Evolutionary conservation across 2,329 filamentous ascomycete genomes (phyloP), one percentile per base, ranked within the genome.

Genomic region (Proliferodiscus dingleyae): DNA sequence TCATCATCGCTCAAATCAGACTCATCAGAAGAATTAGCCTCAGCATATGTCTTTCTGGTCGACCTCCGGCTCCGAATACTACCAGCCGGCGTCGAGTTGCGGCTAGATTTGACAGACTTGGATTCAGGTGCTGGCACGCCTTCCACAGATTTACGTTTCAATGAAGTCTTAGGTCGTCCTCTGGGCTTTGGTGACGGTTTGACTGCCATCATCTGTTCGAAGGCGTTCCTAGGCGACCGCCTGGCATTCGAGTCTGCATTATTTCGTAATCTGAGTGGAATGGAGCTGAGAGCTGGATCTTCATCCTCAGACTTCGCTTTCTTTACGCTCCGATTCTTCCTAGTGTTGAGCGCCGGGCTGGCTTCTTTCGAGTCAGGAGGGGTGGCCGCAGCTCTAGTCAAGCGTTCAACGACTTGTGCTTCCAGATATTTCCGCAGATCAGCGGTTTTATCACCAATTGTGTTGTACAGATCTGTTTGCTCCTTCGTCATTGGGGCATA

Each of bases 401-500:
- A 69, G 9, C 75, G 73, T 49, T 89, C 81, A 0, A 82, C 69
- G 0, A 86, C 83, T 58, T 90, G 94, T 42, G 85, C 81, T 56
- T 95, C 89, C 1, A 97, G 69, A 48, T 91, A 95, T 13, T 85
- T 78, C 22, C 90, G 78, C 0, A 78, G 77, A 51, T 84, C 80
- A 1, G 69, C 64, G 2, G 70, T 70, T 50, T 77, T 79, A 59
- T 83, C 73, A 45, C 65, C 76, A 26, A 84, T 71, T 0, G 72
- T 74, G 41, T 82, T 81, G 61, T 98, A 98, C 0, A 98, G 68
- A 46, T 96, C 91, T 2, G 89, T 88, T 62, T 98, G 93, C 55
- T 93, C 89, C 19, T 82, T 78, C 0, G 89, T 95, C 68, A 98
- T 81, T 0, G 93, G 93, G 0, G 93, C 93, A 59, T 93, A 97